phyloP scores from a whole-genome alignment of 495 filamentous ascomycete genomes.

The Podospora pseudopauciseta region DNA sequence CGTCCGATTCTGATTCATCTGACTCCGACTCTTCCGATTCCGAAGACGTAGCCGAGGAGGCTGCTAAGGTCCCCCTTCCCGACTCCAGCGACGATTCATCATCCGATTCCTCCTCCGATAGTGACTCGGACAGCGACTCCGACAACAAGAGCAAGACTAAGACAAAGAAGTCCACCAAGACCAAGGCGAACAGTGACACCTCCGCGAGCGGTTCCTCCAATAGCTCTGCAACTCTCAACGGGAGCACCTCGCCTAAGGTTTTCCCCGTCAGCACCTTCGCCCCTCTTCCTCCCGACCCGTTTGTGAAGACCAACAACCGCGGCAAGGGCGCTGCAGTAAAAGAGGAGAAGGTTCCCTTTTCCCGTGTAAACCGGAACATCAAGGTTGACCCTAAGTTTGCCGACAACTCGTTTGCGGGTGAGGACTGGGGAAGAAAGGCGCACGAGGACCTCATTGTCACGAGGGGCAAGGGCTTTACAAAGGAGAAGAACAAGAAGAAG shows the following conservation, averaged over 20 bases:
- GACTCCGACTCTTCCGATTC: conserved; percentile 35
- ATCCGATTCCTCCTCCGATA: conserved; percentile 29
- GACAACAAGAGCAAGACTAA: conserved; percentile 31
- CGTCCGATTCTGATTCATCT: conserved; percentile 20
- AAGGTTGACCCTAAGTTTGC: conserved; percentile 56
- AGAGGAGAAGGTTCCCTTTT: conserved; percentile 60
- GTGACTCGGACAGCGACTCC: conserved; percentile 36
- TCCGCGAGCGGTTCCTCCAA: conserved; percentile 26
- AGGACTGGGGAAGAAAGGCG: conserved; percentile 86
- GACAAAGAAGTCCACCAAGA: conserved; percentile 27
- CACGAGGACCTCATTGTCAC: conserved; percentile 84
- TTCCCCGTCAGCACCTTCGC: conserved; percentile 33
- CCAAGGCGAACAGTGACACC: conserved; percentile 17
- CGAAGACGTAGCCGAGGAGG: conserved; percentile 46
- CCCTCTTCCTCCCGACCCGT: conserved; percentile 51
- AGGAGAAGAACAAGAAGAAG: conserved; percentile 99
- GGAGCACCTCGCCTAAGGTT: conserved; percentile 38
- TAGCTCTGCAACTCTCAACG: conserved; percentile 42
- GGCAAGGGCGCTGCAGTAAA: conserved; percentile 32
- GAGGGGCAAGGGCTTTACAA: conserved; percentile 95
- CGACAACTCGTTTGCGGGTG: conserved; percentile 72
- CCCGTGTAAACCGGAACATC: conserved; percentile 56
- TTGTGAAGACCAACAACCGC: conserved; percentile 44
- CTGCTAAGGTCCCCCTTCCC: conserved; percentile 52
- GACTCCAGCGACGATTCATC: conserved; percentile 36